A percentile compares a stretch with the other conserved stretches of the same genome.
phyloP scores from a whole-genome alignment of 2,329 filamentous ascomycete genomes.

The Exophiala sideris region DNA sequence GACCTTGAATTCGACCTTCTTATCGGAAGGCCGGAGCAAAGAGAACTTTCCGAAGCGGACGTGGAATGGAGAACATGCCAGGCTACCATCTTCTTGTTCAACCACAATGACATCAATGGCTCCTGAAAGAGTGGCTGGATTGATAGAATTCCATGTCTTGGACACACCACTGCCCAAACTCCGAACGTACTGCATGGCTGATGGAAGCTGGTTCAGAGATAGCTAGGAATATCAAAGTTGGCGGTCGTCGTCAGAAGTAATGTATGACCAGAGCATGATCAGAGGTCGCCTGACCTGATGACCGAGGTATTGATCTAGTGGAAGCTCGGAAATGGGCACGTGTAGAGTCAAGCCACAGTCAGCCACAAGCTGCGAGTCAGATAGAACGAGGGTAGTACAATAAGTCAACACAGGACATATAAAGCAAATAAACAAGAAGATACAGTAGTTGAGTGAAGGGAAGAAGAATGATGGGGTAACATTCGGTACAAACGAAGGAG shows the following conservation, averaged over 20 bases:
- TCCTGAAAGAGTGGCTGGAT: slow-evolving; percentile 92
- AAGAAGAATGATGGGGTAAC: slow-evolving; percentile 1
- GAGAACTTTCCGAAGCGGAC: slow-evolving; percentile 99
- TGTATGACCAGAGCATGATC: too few relatives aligned
- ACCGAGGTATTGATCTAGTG: too few relatives aligned
- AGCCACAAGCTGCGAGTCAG: neutral
- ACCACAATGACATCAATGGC: slow-evolving; percentile 99
- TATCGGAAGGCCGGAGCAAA: slow-evolving; percentile 87
- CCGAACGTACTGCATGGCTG: slow-evolving; percentile 90
- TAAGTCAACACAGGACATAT: neutral
- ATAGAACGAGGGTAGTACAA: neutral
- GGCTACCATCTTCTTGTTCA: slow-evolving; percentile 80
- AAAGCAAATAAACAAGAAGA: neutral
- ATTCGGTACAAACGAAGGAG: neutral
- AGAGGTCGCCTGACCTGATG: too few relatives aligned
- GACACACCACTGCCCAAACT: slow-evolving; percentile 93
- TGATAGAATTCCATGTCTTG: slow-evolving; percentile 99
- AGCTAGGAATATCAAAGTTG: neutral
- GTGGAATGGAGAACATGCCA: slow-evolving; percentile 95
- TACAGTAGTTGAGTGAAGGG: neutral
- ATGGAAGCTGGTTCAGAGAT: neutral
- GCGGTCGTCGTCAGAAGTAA: neutral
- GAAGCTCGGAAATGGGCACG: too few relatives aligned
- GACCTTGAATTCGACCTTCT: slow-evolving; percentile 97
- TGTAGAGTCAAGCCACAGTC: too few relatives aligned